Conservation (phyloP, 2,329 filamentous ascomycete genomes). For the Sporothrix inflata region DNA sequence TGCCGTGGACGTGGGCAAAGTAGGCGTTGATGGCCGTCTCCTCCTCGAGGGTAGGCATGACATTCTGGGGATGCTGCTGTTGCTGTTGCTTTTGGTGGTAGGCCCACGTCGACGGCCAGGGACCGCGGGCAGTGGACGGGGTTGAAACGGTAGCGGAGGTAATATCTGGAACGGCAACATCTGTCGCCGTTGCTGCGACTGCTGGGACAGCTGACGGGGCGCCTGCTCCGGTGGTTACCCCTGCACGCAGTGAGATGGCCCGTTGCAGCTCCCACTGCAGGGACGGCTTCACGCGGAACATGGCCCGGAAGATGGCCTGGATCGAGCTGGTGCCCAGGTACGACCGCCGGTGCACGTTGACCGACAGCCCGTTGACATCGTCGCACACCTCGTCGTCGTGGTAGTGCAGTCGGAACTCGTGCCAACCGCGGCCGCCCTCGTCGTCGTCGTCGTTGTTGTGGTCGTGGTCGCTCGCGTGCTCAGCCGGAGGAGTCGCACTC, state of each 20-base stretch:
- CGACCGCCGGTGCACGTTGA: conserved; percentile 8
- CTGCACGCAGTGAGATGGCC: background rate
- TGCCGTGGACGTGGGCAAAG: conserved; percentile 10
- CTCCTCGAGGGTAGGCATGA: background rate
- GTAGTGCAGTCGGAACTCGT: background rate
- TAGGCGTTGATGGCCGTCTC: conserved; percentile 5
- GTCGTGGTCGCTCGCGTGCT: background rate
- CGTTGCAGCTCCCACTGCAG: conserved; percentile 4
- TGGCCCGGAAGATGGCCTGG: conserved; percentile 1
- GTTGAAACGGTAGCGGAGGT: background rate
- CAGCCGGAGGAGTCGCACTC: too few species aligned
- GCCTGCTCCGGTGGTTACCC: too few species aligned
- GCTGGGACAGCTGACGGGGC: background rate
- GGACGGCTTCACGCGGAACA: background rate
- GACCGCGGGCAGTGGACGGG: background rate
- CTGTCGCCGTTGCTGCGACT: background rate
- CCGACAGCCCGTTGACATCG: conserved; percentile 3
- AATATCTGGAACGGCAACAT: too few species aligned
- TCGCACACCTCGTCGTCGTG: conserved; percentile 2
- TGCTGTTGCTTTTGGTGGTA: too few species aligned
- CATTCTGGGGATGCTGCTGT: too few species aligned
- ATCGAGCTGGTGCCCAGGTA: background rate
- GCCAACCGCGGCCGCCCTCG: conserved; percentile 7
- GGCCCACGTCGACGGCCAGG: too few species aligned
- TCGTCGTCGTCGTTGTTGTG: background rate